Conservation (phyloP, 2,329 filamentous ascomycete genomes). For the Fusarium tjaetaba region DNA sequence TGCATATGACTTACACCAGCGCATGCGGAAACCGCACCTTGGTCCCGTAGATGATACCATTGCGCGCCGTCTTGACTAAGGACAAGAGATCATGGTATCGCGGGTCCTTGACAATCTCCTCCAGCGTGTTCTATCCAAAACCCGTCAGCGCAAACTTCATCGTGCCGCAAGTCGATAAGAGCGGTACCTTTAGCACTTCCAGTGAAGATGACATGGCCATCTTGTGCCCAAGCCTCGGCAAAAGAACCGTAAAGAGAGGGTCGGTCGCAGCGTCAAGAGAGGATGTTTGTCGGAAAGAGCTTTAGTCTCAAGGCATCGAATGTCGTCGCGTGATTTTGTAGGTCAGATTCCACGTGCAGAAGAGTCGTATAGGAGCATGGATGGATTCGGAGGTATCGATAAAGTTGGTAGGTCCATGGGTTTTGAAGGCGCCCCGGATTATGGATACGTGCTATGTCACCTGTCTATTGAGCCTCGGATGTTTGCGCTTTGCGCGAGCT, state of each 20-base stretch:
- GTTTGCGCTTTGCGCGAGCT: slow-evolving; percentile 25
- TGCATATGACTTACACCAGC: slow-evolving; percentile 68
- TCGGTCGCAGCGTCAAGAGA: slow-evolving; percentile 21
- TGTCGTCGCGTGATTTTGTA: slow-evolving; percentile 18
- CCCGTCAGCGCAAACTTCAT: slow-evolving; percentile 16
- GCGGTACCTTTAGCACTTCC: slow-evolving; percentile 45
- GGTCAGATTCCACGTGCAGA: slow-evolving; percentile 4
- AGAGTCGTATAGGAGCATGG: slow-evolving; percentile 8
- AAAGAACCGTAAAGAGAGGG: slow-evolving; percentile 3
- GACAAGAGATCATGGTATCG: slow-evolving; percentile 85
- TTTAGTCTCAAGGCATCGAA: slow-evolving; percentile 24
- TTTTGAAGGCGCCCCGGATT: slow-evolving; percentile 20
- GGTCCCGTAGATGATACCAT: slow-evolving; percentile 94
- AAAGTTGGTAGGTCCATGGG: slow-evolving; percentile 19
- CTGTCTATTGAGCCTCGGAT: slow-evolving; percentile 37
- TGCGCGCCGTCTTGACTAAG: slow-evolving; percentile 91
- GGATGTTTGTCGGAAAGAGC: slow-evolving; percentile 3
- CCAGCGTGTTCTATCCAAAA: slow-evolving; percentile 68
- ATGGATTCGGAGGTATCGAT: slow-evolving; percentile 8
- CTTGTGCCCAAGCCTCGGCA: slow-evolving; percentile 37
- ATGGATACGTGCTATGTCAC: slow-evolving; percentile 25
- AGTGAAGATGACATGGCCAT: slow-evolving; percentile 45
- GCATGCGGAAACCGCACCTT: slow-evolving; percentile 99
- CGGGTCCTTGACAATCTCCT: slow-evolving; percentile 83
- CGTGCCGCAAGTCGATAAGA: not conserved